Evolutionary conservation across 129 eudicot species (phyloP).

Genomic region (Cynara cardunculus): DNA sequence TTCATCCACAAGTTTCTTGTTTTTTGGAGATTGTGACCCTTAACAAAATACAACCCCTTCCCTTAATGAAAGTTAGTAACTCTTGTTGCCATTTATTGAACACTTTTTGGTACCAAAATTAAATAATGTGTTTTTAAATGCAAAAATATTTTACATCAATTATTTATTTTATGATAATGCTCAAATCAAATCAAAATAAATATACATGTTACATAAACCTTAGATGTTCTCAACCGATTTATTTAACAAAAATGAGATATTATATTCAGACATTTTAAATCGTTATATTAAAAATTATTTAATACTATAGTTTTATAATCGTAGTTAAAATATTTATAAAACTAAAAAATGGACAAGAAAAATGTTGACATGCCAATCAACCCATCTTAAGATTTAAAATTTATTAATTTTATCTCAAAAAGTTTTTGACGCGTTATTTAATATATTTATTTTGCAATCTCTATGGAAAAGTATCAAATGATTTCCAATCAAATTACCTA

Average conservation of each 20-base stretch:
- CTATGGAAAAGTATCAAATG: background rate
- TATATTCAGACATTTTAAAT: background rate
- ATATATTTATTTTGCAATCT: background rate
- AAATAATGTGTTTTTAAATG: background rate
- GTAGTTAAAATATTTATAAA: background rate
- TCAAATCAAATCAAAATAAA: background rate
- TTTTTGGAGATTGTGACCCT: conserved; percentile 23
- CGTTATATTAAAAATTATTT: background rate
- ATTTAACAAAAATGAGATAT: too few species aligned
- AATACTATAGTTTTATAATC: background rate
- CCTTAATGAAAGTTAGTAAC: background rate
- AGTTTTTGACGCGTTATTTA: background rate
- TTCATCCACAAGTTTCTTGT: conserved; percentile 29
- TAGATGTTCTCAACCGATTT: too few species aligned
- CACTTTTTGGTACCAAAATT: background rate
- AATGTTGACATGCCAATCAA: too few species aligned
- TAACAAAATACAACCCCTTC: conserved; percentile 14
- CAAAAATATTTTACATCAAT: too few species aligned
- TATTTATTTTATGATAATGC: too few species aligned
- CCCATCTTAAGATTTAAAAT: too few species aligned
- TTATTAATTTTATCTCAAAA: background rate
- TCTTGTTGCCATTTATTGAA: background rate
- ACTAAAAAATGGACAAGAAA: background rate
- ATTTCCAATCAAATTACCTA: background rate
- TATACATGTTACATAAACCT: background rate